Conservation (phyloP, 2,329 filamentous ascomycete genomes). For the Dactylonectria estremocensis region DNA sequence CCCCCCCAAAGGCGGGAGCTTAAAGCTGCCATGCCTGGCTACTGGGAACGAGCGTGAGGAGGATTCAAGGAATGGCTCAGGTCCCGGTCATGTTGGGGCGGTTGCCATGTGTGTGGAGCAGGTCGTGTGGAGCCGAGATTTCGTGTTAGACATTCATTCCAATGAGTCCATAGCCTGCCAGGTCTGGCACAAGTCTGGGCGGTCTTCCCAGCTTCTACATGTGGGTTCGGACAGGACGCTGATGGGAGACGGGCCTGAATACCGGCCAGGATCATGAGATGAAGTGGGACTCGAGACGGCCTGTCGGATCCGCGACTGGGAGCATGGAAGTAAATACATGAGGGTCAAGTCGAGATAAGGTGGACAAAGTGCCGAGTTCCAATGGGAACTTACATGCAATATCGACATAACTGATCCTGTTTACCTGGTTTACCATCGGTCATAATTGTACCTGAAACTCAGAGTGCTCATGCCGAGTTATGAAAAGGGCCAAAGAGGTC, state of each 20-base stretch:
- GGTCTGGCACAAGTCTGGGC: background rate
- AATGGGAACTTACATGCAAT: background rate
- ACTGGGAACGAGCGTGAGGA: background rate
- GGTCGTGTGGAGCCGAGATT: conserved; percentile 11
- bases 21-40: conserved; percentile 6
- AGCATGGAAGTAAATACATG: conserved; percentile 4
- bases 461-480: background rate
- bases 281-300: conserved; percentile 20
- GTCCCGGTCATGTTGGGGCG: background rate
- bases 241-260: too few relatives aligned
- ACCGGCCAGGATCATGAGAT: conserved; percentile 10
- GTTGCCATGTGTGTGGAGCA: background rate
- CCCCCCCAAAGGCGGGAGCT: conserved; percentile 22
- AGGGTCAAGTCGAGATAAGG: background rate
- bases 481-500: background rate
- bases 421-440: background rate
- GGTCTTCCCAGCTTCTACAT: background rate
- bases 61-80: background rate
- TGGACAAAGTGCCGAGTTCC: background rate
- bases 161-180: background rate
- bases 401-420: background rate
- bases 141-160: background rate
- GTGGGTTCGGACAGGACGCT: conserved; percentile 10
- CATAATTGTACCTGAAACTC: conserved; percentile 2
- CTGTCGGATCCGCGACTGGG: conserved; percentile 17